Conservation (phyloP, 345 rosid genomes). For the Orychophragmus violaceus region DNA sequence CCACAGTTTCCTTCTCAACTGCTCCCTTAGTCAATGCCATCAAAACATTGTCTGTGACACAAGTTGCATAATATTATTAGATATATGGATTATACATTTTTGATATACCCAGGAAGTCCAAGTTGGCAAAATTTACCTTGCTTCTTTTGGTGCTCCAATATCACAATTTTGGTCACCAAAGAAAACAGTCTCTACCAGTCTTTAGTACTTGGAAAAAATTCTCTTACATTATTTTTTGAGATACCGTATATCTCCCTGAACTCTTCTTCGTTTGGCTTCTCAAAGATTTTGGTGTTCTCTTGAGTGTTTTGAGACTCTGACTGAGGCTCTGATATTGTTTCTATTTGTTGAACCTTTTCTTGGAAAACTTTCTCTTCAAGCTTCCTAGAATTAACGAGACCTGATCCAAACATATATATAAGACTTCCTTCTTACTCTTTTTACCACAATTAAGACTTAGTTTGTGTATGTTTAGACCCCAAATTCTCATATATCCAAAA, state of each 20-base stretch:
- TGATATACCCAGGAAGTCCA: neutral
- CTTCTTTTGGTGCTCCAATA: constrained; percentile 24
- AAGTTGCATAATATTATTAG: neutral
- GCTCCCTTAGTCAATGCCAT: constrained; percentile 22
- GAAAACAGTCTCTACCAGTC: constrained; percentile 33
- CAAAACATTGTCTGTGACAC: constrained; percentile 28
- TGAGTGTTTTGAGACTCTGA: constrained; percentile 32
- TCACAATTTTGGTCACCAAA: constrained; percentile 24
- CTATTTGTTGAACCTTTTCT: constrained; percentile 39
- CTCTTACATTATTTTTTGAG: constrained; percentile 33
- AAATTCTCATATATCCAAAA: neutral
- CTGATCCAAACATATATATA: constrained; percentile 34
- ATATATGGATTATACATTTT: neutral
- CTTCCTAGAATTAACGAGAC: constrained; percentile 44
- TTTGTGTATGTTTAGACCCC: constrained; percentile 30
- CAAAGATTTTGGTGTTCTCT: constrained; percentile 27
- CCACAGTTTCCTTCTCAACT: neutral
- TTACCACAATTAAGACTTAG: neutral
- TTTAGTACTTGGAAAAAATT: constrained; percentile 32
- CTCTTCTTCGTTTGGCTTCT: constrained; percentile 41
- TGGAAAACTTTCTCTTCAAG: constrained; percentile 38
- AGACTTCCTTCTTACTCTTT: neutral
- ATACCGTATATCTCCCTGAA: constrained; percentile 36
- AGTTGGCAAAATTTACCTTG: constrained; percentile 34
- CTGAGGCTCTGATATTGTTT: constrained; percentile 40